Base-by-base conservation (phyloP, 1,284 basidiomycete species). In the Amylostereum chailletii region DNA sequence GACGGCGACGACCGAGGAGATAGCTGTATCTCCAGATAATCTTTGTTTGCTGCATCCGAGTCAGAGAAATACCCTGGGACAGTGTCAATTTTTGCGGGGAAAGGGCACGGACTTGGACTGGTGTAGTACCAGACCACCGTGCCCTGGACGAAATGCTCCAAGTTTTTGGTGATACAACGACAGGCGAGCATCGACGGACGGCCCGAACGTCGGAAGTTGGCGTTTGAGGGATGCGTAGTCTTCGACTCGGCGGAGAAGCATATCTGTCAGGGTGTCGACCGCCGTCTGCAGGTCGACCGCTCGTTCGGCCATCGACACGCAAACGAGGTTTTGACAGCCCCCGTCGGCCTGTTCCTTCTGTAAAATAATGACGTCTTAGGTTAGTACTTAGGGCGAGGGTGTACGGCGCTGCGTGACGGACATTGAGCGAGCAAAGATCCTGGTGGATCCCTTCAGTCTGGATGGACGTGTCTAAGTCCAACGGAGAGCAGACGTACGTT, bases 271-370 rank as follows among this genome's bases (percentile, higher is more conserved):
- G 45, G 68, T 63, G 46, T 74, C 66, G 34, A 74, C 64, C 3
- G 66, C 72, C 32, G 56, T 63, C 54, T 76, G 74, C 4, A 76
- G 60, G 32, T 68, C 70, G 3, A 71, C 58, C n/a, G 65, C 57
- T 34, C 58, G 63, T 54, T 74, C 71, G 36, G 67, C 58, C 70
- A 75, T 74, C 48, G 75, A 64, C 46, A 67, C 67, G 57, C 72
- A 72, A 36, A 76, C 72, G 8, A 76, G 61, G 53, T 76, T 76
- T 57, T 74, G 72, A 53, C 71, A 74, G 55, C 76, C 74, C 31
- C 68, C 70, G 49, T 75, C 72, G 4, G 70, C 64, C 52, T 76
- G 74, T 54, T 76, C 74, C 62, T 74, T 74, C 72, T 74, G 56
- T 48, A 27, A 34, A 42, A 37, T 48, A 44, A 53, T 46, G 42